Conservation (phyloP, 2,329 filamentous ascomycete genomes). For the Onygenales sp. region DNA sequence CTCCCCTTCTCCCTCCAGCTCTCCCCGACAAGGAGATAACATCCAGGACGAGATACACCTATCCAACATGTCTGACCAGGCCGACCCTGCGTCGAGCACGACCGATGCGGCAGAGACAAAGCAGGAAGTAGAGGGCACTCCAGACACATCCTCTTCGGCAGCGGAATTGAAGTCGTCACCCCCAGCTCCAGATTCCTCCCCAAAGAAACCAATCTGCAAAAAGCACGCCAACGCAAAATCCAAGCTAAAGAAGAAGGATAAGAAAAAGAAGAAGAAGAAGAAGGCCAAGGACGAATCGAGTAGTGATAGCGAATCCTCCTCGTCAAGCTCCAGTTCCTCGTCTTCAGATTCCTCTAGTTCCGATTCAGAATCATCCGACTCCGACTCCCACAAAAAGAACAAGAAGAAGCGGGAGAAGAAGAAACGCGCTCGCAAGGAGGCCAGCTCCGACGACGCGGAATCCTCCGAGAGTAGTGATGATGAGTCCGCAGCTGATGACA, state of each 20-base stretch:
- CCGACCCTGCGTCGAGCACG: conserved; percentile 10
- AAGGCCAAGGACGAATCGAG: conserved; percentile 7
- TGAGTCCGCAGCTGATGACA: conserved; percentile 17
- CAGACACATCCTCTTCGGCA: conserved; percentile 19
- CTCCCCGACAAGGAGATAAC: conserved; percentile 13
- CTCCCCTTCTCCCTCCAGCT: conserved; percentile 14
- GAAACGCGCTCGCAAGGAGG: conserved; percentile 1
- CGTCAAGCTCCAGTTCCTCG: conserved; percentile 10
- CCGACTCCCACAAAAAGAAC: conserved; percentile 7
- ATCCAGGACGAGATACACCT: background rate
- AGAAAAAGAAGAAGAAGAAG: conserved; percentile 11
- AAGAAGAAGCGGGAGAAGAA: conserved; percentile 3
- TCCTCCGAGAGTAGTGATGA: conserved; percentile 9
- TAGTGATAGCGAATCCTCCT: conserved; percentile 3
- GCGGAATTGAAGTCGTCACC: conserved; percentile 15
- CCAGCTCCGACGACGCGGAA: conserved; percentile 1
- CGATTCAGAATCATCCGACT: conserved; percentile 12
- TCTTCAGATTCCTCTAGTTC: conserved; percentile 13
- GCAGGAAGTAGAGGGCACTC: conserved; percentile 19
- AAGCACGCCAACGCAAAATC: conserved; percentile 18
- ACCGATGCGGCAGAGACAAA: conserved; percentile 18
- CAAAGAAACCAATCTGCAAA: conserved; percentile 23
- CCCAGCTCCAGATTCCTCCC: conserved; percentile 16
- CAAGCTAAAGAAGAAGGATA: conserved; percentile 14
- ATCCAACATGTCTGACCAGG: conserved; percentile 22